Conservation (phyloP, 345 rosid species). For the Ceriops zippeliana region DNA sequence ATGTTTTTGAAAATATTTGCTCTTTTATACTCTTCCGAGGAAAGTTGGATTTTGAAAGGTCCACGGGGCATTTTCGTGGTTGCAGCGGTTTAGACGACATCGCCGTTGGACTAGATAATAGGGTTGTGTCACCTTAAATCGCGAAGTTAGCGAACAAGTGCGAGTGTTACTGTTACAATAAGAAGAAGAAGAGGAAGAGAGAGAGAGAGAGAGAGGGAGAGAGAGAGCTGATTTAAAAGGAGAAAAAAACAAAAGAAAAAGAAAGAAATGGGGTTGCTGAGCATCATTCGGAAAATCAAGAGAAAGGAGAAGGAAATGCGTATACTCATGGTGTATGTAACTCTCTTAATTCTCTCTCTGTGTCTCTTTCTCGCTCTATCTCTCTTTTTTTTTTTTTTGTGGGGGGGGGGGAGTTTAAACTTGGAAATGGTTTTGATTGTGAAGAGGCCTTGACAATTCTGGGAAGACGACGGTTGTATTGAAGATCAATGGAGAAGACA, state of each 20-base stretch:
- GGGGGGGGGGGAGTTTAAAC: background rate
- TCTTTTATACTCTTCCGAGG: too few species aligned
- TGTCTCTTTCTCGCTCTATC: background rate
- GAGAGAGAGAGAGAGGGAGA: background rate
- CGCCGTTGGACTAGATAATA: too few species aligned
- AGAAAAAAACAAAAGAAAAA: background rate
- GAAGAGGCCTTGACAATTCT: constrained; percentile 87
- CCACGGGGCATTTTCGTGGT: too few species aligned
- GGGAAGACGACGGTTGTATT: constrained; percentile 93
- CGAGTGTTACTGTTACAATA: background rate
- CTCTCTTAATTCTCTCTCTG: background rate
- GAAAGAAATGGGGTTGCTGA: constrained; percentile 45
- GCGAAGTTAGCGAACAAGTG: too few species aligned
- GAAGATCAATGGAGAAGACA: constrained; percentile 92
- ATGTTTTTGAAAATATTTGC: too few species aligned
- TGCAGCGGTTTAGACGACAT: too few species aligned
- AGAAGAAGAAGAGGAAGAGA: background rate
- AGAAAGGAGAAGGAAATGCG: constrained; percentile 97
- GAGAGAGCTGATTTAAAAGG: too few species aligned
- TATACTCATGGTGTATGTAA: constrained; percentile 83
- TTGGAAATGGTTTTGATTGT: background rate
- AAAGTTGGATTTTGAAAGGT: too few species aligned
- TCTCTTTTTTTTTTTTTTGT: background rate
- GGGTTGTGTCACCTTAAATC: too few species aligned
- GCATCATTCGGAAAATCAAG: constrained; percentile 85